Percentiles rank a stretch among this genome's conserved stretches.
phyloP scores from a whole-genome alignment of 805 yeast species.

The Candida boleticola region DNA sequence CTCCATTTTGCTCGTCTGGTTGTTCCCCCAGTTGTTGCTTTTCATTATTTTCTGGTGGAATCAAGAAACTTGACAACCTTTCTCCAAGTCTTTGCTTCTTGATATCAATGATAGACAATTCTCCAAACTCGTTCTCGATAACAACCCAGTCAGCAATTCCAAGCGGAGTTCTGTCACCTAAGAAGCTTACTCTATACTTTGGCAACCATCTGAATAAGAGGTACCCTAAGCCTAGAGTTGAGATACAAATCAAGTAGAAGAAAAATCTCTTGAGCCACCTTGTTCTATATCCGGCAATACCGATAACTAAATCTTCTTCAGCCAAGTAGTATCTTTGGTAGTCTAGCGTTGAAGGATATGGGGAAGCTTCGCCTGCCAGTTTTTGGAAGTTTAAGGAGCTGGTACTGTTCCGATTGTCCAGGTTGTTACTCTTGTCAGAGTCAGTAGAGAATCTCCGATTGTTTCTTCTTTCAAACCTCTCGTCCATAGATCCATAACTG shows the following conservation, averaged over 20 bases:
- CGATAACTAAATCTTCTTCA: conserved; percentile 92
- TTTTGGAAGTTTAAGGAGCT: neutral
- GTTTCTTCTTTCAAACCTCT: conserved; percentile 4
- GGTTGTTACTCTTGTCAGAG: conserved; percentile 4
- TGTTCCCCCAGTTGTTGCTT: conserved; percentile 32
- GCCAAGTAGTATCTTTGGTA: conserved; percentile 88
- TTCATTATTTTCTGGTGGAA: conserved; percentile 22
- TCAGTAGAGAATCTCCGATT: conserved; percentile 5
- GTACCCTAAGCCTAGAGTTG: conserved; percentile 71
- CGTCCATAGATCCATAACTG: conserved; percentile 13
- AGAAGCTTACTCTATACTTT: conserved; percentile 59
- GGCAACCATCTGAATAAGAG: conserved; percentile 86
- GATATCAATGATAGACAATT: conserved; percentile 60
- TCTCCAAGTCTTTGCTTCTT: conserved; percentile 63
- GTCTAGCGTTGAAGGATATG: conserved; percentile 37
- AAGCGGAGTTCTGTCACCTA: conserved; percentile 65
- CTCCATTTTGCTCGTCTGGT: conserved; percentile 9
- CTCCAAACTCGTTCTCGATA: conserved; percentile 92
- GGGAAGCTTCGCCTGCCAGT: conserved; percentile 2
- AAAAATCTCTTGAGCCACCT: conserved; percentile 43
- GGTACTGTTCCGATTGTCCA: neutral
- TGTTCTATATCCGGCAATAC: conserved; percentile 84
- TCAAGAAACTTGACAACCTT: conserved; percentile 66
- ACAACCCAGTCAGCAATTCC: conserved; percentile 92
- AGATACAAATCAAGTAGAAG: conserved; percentile 54